Base-by-base conservation (phyloP, 2,329 filamentous ascomycete species). In the Chalaropsis ovoidea region DNA sequence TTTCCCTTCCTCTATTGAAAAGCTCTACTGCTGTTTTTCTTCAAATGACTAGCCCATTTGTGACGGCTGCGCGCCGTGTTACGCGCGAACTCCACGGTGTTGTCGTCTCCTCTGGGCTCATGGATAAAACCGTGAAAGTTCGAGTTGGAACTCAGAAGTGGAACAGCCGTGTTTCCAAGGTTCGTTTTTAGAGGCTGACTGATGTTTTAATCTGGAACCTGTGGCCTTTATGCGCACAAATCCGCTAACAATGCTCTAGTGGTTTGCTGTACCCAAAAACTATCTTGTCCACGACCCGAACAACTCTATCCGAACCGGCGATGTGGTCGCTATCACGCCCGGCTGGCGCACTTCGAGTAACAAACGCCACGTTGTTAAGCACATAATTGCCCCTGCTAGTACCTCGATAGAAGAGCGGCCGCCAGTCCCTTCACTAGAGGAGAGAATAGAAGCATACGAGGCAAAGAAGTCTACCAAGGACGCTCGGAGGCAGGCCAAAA, bases 41-140 rank as follows among this genome's bases (percentile, higher is more conserved):
- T 54, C 54, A 45, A 24, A 79, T 79, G 77, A 75, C 77, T n/a
- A 72, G 70, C 15, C 70, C 72, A 47, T 69, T 70, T 42, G 69
- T 71, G 6, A 68, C 70, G 15, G 76, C 76, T 42, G 76, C 77
- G 66, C 76, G 75, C 64, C 75, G 74, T 64, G 77, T 78, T 62
- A 78, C 77, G 63, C 78, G 79, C 67, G 79, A 83, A 71, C 73
- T 84, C 66, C 79, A 81, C 68, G 88, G 87, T 68, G 83, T 93
- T 49, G 89, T 93, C 27, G 83, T 92, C 62, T 90, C 88, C 52
- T 85, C 88, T 6, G 89, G 89, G 22, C 80, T 86, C 67, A 91
- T 91, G 86, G 77, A 84, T 67, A 89, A 86, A 76, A 91, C 88
- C 2, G 87, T 91, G 66, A 91, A 89, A 76, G 89, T 92, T 68